A percentile compares a stretch with the other conserved stretches of the same genome.
Conservation (phyloP, 805 yeast genomes). For the Pichia manshurica region DNA sequence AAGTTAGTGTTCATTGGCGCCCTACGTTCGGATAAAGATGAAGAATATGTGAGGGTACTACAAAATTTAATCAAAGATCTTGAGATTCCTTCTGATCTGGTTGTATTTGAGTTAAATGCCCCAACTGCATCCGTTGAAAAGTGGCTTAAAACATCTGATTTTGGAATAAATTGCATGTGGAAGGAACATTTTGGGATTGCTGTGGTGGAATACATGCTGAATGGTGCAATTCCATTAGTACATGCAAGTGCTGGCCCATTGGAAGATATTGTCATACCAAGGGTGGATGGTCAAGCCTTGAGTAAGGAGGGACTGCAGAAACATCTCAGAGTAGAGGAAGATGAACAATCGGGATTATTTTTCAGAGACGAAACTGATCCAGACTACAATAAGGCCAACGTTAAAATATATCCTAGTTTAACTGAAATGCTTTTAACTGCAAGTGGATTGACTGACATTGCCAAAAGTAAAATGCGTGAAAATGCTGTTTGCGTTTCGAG, state of each 20-base stretch:
- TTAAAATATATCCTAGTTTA: conserved; percentile 32
- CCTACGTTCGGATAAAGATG: conserved; percentile 66
- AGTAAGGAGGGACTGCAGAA: conserved; percentile 11
- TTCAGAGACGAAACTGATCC: conserved; percentile 71
- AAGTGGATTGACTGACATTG: conserved; percentile 12
- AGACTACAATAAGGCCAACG: conserved; percentile 37
- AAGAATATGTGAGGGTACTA: conserved; percentile 48
- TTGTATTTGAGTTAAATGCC: conserved; percentile 53
- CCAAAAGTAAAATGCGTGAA: conserved; percentile 17
- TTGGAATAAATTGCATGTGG: conserved; percentile 97
- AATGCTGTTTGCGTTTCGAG: conserved; percentile 23
- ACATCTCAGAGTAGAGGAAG: not conserved
- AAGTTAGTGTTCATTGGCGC: conserved; percentile 77
- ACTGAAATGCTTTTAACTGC: conserved; percentile 41
- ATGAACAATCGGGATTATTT: conserved; percentile 65
- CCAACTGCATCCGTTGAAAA: conserved; percentile 56
- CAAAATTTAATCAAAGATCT: conserved; percentile 38
- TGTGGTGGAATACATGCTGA: conserved; percentile 84
- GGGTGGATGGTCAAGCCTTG: conserved; percentile 18
- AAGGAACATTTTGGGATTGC: conserved; percentile 98
- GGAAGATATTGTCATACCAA: conserved; percentile 70
- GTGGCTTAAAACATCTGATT: conserved; percentile 50
- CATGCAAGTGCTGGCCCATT: conserved; percentile 97
- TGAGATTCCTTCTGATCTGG: conserved; percentile 33
- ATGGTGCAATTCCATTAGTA: conserved; percentile 81